Base-by-base conservation (phyloP, 2,329 filamentous ascomycete species). In the Penicillium thymicola region DNA sequence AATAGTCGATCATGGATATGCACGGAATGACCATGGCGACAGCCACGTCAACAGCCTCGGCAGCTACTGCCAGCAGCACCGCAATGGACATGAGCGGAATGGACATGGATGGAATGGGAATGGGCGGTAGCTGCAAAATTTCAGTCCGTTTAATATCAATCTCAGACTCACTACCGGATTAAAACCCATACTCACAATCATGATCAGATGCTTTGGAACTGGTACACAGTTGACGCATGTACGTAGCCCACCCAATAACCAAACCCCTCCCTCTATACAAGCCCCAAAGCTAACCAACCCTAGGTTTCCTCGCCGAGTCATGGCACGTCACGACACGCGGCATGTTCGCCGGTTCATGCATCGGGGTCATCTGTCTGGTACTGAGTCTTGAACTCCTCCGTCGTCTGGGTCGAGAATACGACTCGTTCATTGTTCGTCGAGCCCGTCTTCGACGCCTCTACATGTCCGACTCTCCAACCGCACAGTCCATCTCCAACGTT, bases 341-440 rank as follows among this genome's bases (percentile, higher is more conserved):
- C 71, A 88, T 88, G 81, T 93, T 95, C 69, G 89, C 88, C 46
- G 89, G 87, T 23, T 89, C 86, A 51, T 94, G 90, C 76, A 87
- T 95, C 67, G 89, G 88, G 58, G 85, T 91, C 36, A 79, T 91
- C 59, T 76, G 87, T n/a, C 84, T 95, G 51, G 88, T 89, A 63
- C 81, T 93, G 51, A 67, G 76, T 6, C 86, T 94, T 64, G 89
- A 94, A 69, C 77, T 86, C 55, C 80, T 94, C 23, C 88, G 90
- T 48, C 87, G 89, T 30, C 65, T 82, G 25, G 81, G 83, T 62
- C 86, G 88, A 64, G 89, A 92, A 71, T 93, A 87, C 72, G 89
- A 94, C 71, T 79, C 82, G 27, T 83, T 82, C n/a, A 80, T 91
- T 30, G 67, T 88, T 58, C 80, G 80, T 28, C 79, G 82, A 62